Base-by-base conservation (phyloP, 2,329 filamentous ascomycete genomes). In the Xylaria sp. region DNA sequence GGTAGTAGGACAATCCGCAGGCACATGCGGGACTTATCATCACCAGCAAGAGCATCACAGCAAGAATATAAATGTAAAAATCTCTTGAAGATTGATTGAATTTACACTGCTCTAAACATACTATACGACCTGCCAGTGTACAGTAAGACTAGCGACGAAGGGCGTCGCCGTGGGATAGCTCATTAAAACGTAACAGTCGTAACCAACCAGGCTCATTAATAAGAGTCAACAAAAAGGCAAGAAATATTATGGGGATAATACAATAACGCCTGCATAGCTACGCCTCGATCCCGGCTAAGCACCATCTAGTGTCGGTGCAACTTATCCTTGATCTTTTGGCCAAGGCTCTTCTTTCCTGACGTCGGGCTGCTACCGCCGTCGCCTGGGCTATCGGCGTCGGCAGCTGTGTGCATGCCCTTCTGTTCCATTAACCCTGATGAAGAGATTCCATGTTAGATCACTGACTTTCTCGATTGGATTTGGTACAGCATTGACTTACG, bases 321-420 rank as follows among this genome's bases (percentile, higher is more conserved):
- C 83, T 92, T 92, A 65, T 86, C 85, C 86, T 92, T 92, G 80
- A 92, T 87, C 82, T 90, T 91, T 66, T 90, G 84, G 69, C 85
- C 85, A 49, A 91, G 76, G 71, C 86, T 86, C 55, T 82, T 83
- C 80, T 89, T 88, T 64, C 81, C 81, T 64, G 73, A 73, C 28
- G 73, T 75, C 41, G 63, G 66, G 52, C 69, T 71, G 52, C 69
- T 71, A 57, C 77, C 62, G 61, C 75, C 64, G 43, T 66, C 46
- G 12, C 65, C 72, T 31, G 68, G 64, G 25, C 63, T 75, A 59
- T 64, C 66, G 15, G 72, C 64, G 6, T 74, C 70, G 49, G 78
- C 72, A 33, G 68, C 36, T 66, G 75, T 56, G 66, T 83, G 80
- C 54, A 86, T 79, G n/a, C 85, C 84, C 73, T 86, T 86, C 74